Evolutionary conservation across 441 rosid species (phyloP), one percentile per base, ranked within the genome.

Genomic region (Gossypium gossypioides): DNA sequence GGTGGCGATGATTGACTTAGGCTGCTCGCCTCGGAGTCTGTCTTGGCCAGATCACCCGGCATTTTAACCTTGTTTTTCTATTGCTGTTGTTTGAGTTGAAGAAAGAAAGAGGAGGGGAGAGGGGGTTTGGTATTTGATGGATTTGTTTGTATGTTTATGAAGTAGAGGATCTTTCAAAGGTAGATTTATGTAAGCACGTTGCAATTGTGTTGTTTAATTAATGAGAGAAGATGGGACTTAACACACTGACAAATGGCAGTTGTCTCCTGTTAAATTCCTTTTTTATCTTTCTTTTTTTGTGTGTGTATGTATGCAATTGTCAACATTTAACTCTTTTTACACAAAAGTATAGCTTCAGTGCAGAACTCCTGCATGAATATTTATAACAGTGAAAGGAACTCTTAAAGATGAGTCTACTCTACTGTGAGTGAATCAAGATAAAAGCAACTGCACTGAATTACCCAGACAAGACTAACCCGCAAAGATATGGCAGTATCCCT

Each of bases 11-110:
- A 81, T 13, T 77, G 85, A 9, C 77, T 71, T 19, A 76, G 50
- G 81, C 84, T 84, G 78, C 84, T 81, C 65, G 74, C 84, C 73
- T 81, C 86, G 0, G 86, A 81, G 73, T 82, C 84, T 0, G 83
- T 82, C 72, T 84, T 84, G 0, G 86, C 79, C 51, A 86, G 82
- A 6, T 82, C 81, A 54, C 83, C 63, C 6, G 85, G 80, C 86
- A 82, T 85, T 77, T 67, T 15, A 13, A 3, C 15, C 22, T 15
- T 3, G 4, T 9, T 24, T 15, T 24, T n/a, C 2, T 10, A 46
- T 7, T 37, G 1, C 1, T 56, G 18, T 10, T 32, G 13, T 15
- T 54, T 56, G 21, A 18, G 42, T 6, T 51, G 68, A 22, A 4
- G 22, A 18, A 7, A 48, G 51, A n/a, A 37, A 61, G n/a, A 56